Conservation (phyloP, 2,329 filamentous ascomycete genomes). For the Lachnellula cervina region DNA sequence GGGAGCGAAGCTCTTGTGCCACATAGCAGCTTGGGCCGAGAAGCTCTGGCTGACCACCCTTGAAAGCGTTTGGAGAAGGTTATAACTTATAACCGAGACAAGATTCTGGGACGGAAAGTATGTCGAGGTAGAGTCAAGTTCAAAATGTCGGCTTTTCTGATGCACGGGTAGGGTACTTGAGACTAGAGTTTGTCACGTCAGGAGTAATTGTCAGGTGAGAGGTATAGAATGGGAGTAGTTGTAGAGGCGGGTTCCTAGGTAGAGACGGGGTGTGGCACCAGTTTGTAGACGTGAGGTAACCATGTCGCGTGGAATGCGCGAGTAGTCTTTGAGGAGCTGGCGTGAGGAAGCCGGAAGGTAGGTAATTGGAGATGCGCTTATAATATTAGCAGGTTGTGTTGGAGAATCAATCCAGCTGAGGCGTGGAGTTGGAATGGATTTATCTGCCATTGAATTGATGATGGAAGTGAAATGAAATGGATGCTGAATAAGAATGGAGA, state of each 20-base stretch:
- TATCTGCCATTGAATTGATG: neutral
- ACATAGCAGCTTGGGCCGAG: conserved; percentile 38
- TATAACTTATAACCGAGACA: conserved; percentile 10
- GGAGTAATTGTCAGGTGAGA: neutral
- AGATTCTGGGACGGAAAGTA: conserved; percentile 11
- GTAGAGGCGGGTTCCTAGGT: no score
- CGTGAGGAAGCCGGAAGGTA: conserved; percentile 8
- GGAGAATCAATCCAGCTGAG: neutral
- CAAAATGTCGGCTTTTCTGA: conserved; percentile 21
- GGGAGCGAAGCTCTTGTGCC: conserved; percentile 36
- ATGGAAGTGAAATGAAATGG: neutral
- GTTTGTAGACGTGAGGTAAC: conserved; percentile 17
- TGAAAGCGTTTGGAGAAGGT: neutral
- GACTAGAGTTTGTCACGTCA: conserved; percentile 21
- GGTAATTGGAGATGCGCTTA: conserved; percentile 1
- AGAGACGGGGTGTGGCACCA: conserved; percentile 2
- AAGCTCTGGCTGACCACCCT: conserved; percentile 13
- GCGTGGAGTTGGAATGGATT: neutral
- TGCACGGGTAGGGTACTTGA: conserved; percentile 24
- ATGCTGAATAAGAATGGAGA: no score
- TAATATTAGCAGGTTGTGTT: conserved; percentile 16
- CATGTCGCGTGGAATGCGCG: conserved; percentile 11
- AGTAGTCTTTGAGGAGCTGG: conserved; percentile 19
- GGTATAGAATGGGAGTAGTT: neutral
- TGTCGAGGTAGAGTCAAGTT: conserved; percentile 6